Percentiles rank a stretch among this genome's conserved stretches.
phyloP scores from a whole-genome alignment of 179 eudicot genomes.

The Actinidia chinensis region DNA sequence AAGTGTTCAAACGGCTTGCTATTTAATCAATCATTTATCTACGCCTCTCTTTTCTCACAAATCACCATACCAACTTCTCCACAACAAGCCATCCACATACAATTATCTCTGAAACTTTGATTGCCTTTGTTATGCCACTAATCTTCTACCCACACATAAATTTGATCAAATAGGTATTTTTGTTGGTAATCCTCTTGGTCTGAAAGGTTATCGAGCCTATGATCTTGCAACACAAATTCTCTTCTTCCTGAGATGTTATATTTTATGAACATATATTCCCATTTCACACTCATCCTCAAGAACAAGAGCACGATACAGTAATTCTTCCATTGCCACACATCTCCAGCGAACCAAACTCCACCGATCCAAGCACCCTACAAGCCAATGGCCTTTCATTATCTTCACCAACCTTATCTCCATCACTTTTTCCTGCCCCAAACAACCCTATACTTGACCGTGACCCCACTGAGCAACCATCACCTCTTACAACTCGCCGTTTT shows the following conservation, averaged over 20 bases:
- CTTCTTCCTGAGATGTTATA: slow-evolving; percentile 12
- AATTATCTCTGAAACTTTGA: slow-evolving; percentile 9
- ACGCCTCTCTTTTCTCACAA: slow-evolving; percentile 8
- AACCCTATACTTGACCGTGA: not conserved
- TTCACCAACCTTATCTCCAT: not conserved
- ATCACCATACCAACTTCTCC: not conserved
- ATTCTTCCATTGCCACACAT: not conserved
- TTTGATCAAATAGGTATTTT: slow-evolving; percentile 17
- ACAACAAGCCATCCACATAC: not conserved
- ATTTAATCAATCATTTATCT: slow-evolving; percentile 12
- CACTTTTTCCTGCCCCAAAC: not conserved
- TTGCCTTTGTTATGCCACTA: slow-evolving; percentile 22
- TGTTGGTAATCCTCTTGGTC: slow-evolving; percentile 15
- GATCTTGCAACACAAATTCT: not conserved
- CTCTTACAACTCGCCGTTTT: not conserved
- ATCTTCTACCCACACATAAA: slow-evolving; percentile 7
- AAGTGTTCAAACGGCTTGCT: slow-evolving; percentile 8
- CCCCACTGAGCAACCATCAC: not conserved
- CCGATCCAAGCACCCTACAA: not conserved
- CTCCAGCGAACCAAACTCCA: no score
- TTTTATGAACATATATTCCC: slow-evolving; percentile 23
- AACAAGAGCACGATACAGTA: not conserved
- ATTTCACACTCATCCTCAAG: not conserved
- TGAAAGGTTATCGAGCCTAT: slow-evolving; percentile 15
- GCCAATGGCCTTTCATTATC: not conserved